phyloP scores from a whole-genome alignment of 1,139 yeast species.

The Pichia sp. region DNA sequence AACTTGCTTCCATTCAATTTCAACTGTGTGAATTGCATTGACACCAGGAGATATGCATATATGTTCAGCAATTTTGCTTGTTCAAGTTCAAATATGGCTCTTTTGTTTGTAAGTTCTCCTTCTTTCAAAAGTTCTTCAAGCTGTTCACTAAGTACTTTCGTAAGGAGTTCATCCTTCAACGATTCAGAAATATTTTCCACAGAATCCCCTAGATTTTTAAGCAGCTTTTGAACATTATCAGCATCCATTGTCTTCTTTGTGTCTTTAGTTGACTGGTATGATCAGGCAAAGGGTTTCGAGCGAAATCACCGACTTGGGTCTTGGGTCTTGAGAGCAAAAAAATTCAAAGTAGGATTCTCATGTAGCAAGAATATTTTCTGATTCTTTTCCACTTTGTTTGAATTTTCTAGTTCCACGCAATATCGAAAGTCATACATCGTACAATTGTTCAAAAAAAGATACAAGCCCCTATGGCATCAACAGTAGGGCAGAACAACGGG shows the following conservation, averaged over 20 bases:
- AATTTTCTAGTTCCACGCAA: too few relatives aligned
- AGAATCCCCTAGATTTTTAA: slow-evolving; percentile 1
- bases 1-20: slow-evolving; percentile 51
- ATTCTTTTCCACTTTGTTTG: too few relatives aligned
- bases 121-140: slow-evolving; percentile 9
- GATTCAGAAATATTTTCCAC: background rate
- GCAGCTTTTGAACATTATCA: slow-evolving; percentile 5
- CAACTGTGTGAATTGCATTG: slow-evolving; percentile 48
- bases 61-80: slow-evolving; percentile 21
- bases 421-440: too few relatives aligned
- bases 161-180: slow-evolving; percentile 7
- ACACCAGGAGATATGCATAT: slow-evolving; percentile 39
- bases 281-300: too few relatives aligned
- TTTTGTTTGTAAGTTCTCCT: slow-evolving; percentile 6
- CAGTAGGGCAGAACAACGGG: too few relatives aligned
- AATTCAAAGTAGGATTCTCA: too few relatives aligned
- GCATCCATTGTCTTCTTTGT: slow-evolving; percentile 2
- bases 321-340: too few relatives aligned
- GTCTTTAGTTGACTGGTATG: too few relatives aligned
- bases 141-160: slow-evolving; percentile 8
- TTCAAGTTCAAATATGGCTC: slow-evolving; percentile 12
- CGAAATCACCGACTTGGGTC: too few relatives aligned
- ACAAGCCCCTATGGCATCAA: too few relatives aligned
- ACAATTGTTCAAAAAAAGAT: too few relatives aligned
- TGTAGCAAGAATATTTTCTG: too few relatives aligned